Percentiles rank a stretch among this genome's conserved stretches.
Evolutionary conservation across 257 asterid genomes (phyloP).

Genomic region (Pogostemon cablin): DNA sequence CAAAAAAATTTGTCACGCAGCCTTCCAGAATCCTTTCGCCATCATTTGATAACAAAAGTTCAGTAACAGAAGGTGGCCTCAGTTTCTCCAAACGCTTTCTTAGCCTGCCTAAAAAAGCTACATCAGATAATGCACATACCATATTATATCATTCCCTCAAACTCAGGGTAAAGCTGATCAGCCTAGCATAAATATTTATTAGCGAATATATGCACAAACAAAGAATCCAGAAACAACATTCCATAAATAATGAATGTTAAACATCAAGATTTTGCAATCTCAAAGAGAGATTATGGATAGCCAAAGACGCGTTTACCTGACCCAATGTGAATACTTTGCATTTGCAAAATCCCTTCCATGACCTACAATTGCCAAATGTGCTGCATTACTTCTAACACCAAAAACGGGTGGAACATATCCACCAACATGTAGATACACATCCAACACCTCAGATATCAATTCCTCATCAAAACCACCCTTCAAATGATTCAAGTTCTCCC

Average conservation of each 20-base stretch:
- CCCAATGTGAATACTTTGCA: slow-evolving; percentile 94
- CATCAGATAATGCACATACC: slow-evolving; percentile 33
- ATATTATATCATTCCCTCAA: background rate
- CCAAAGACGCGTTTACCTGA: slow-evolving; percentile 52
- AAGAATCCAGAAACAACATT: slow-evolving; percentile 14
- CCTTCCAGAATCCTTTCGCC: slow-evolving; percentile 91
- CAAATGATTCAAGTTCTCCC: slow-evolving; percentile 39
- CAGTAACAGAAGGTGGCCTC: slow-evolving; percentile 82
- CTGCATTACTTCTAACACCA: slow-evolving; percentile 59
- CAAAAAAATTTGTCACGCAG: slow-evolving; percentile 74
- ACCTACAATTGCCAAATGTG: slow-evolving; percentile 79
- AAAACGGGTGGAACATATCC: slow-evolving; percentile 66
- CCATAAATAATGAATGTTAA: background rate
- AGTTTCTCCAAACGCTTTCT: slow-evolving; percentile 85
- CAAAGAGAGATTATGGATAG: background rate
- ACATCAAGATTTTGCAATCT: slow-evolving; percentile 11
- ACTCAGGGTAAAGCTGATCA: slow-evolving; percentile 1
- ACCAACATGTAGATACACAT: slow-evolving; percentile 74
- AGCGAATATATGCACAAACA: background rate
- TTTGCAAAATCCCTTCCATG: slow-evolving; percentile 73
- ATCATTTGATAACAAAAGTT: slow-evolving; percentile 78
- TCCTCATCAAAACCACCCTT: slow-evolving; percentile 47
- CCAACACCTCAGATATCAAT: slow-evolving; percentile 46
- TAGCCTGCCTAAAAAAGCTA: slow-evolving; percentile 50
- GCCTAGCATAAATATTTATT: background rate